These are phyloP conservation scores for Hygrocybe coccinea DNA, from an alignment of 768 basidiomycete species.

Conservation along the genomic window DNA sequence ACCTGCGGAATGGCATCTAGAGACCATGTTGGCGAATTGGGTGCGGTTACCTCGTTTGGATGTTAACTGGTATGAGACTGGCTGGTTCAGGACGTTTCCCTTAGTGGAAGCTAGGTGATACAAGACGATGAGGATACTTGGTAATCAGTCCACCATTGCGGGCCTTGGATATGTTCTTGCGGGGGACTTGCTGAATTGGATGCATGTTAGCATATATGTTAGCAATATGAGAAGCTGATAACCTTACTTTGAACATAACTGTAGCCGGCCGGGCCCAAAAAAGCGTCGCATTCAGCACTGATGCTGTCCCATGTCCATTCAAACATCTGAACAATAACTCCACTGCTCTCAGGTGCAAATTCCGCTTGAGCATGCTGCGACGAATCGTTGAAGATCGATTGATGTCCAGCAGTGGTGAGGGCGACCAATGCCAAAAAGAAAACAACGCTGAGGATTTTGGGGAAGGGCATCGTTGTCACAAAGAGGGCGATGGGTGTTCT, in stretches of 20 bases:
- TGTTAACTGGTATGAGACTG: slow-evolving; percentile 59
- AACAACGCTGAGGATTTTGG: no score
- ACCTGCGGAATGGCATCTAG: slow-evolving; percentile 49
- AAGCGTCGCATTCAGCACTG: slow-evolving; percentile 58
- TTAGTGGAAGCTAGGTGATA: no score
- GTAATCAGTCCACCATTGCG: slow-evolving; percentile 74
- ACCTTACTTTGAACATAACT: slow-evolving; percentile 63
- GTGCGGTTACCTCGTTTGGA: slow-evolving; percentile 59
- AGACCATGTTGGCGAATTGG: slow-evolving; percentile 49
- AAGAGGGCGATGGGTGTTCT: no score
- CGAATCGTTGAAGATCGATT: no score
- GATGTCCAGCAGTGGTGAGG: no score
- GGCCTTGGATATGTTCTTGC: slow-evolving; percentile 48
- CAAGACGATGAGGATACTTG: no score
- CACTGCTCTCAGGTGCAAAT: no score
- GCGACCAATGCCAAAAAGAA: no score
- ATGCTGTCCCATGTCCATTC: slow-evolving; percentile 61
- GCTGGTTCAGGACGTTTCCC: slow-evolving; percentile 38
- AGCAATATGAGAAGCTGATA: no score
- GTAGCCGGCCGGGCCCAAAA: slow-evolving; percentile 66
- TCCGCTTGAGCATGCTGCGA: no score
- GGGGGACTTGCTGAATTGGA: slow-evolving; percentile 44
- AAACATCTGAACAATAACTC: slow-evolving; percentile 67
- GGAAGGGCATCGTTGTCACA: no score
- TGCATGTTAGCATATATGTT: not conserved